Evolutionary conservation across 192 early-diverging fungal species (phyloP).

Genomic region (Backusella macrospora): DNA sequence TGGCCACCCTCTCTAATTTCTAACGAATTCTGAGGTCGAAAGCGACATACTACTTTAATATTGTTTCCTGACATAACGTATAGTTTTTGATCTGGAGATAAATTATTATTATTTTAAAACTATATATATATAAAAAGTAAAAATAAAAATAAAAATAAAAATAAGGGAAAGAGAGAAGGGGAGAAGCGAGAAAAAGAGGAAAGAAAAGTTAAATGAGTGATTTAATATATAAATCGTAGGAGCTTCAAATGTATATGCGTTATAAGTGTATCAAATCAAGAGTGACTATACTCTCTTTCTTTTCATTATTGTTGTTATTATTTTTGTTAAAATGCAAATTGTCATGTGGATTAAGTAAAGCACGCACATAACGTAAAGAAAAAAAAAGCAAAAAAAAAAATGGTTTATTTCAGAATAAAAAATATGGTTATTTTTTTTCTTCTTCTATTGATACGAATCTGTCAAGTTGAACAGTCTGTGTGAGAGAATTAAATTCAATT

Average conservation of each 20-base stretch:
- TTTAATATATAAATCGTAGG: constrained; percentile 5
- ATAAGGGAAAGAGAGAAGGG: constrained; percentile 11
- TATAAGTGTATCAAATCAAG: background rate
- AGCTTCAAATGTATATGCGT: background rate
- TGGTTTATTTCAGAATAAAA: constrained; percentile 1
- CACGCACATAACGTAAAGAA: constrained; percentile 6
- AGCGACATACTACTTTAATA: constrained; percentile 97
- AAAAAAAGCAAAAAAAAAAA: background rate
- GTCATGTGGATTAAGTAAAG: constrained; percentile 7
- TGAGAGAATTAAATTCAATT: background rate
- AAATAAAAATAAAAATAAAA: background rate
- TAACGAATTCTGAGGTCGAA: constrained; percentile 91
- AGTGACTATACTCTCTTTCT: background rate
- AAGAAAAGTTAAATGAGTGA: constrained; percentile 4
- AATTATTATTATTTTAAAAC: background rate
- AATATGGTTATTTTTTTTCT: background rate
- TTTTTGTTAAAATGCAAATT: constrained; percentile 12
- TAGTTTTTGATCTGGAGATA: background rate
- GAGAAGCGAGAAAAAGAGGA: constrained; percentile 12
- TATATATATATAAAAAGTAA: background rate
- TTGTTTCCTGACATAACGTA: constrained; percentile 70
- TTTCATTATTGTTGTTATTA: constrained; percentile 10
- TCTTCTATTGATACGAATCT: constrained; percentile 10
- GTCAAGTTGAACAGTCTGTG: background rate
- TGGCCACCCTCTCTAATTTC: constrained; percentile 93